Evolutionary conservation across 495 filamentous ascomycete genomes (phyloP), one percentile per base, ranked within the genome.

Genomic region (Podospora conica): DNA sequence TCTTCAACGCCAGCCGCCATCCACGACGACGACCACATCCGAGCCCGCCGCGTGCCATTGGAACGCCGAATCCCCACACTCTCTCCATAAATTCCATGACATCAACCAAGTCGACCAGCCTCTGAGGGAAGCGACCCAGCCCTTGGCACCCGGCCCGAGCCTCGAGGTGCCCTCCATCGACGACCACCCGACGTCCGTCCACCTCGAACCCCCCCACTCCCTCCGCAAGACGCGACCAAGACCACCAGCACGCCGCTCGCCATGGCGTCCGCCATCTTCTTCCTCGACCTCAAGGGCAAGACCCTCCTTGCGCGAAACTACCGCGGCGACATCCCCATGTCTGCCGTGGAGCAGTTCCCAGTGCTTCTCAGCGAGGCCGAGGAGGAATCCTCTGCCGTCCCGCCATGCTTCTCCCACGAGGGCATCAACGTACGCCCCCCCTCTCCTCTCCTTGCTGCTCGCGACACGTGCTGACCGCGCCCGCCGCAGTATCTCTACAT

Each of bases 241-340:
- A 53, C 56, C 57, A 58, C 40, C 55, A 55, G 57, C 33, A 66
- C 70, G 54, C 56, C 66, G 65, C 61, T 70, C 74, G 84, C 73
- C 74, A 99, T 98, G 96, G 95, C 95, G 69, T 99, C 96, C 62
- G 96, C 96, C 55, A 76, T 99, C 75, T 99, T 99, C 85, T 99
- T 99, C 77, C 89, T 99, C 71, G 96, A 99, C 79, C 85, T 99
- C 63, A 99, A 99, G 90, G 96, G 96, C 89, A 99, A 99, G 92
- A 97, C 96, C 82, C 93, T 98, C 71, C 86, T 99, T 71, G 96
- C 96, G 76, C 90, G 96, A 74, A 99, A 98, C 81, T 99, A 99
- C 80, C 87, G 96, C 77, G 96, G 96, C 72, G 96, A 99, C 75
- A 96, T 99, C 73, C 96, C 96, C 76, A 98, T 99, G 96, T 96